phyloP scores from a whole-genome alignment of 345 rosid genomes.

The Lepidium aucheri region DNA sequence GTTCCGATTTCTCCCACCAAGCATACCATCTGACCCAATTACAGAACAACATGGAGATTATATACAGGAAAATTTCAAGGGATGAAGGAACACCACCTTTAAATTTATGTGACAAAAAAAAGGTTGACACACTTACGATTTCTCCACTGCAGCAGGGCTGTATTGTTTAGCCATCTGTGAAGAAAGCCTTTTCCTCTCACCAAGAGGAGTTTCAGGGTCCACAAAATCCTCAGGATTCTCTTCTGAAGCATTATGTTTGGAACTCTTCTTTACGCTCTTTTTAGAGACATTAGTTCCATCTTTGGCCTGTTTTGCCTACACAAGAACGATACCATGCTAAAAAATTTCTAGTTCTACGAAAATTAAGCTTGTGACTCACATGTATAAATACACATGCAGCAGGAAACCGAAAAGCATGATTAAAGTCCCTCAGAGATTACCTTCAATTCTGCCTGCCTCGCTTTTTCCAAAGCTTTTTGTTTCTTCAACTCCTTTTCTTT shows the following conservation, averaged over 20 bases:
- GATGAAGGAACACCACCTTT: background rate
- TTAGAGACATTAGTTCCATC: constrained; percentile 37
- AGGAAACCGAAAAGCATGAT: background rate
- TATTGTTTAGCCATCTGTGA: constrained; percentile 84
- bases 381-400: background rate
- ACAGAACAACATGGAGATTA: background rate
- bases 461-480: constrained; percentile 73
- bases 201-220: constrained; percentile 66
- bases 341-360: background rate
- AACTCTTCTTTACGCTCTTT: constrained; percentile 60
- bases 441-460: constrained; percentile 54
- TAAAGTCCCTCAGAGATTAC: constrained; percentile 17
- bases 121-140: constrained; percentile 47
- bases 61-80: background rate
- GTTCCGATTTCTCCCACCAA: constrained; percentile 84
- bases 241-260: constrained; percentile 46
- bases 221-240: constrained; percentile 65
- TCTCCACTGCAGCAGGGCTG: constrained; percentile 70
- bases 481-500: constrained; percentile 80
- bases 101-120: background rate
- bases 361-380: background rate
- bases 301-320: constrained; percentile 52
- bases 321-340: background rate
- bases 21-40: constrained; percentile 65
- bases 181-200: constrained; percentile 76